Evolutionary conservation across 306 rosid genomes (phyloP), one percentile per base, ranked within the genome.

Genomic region (Corylus americana): DNA sequence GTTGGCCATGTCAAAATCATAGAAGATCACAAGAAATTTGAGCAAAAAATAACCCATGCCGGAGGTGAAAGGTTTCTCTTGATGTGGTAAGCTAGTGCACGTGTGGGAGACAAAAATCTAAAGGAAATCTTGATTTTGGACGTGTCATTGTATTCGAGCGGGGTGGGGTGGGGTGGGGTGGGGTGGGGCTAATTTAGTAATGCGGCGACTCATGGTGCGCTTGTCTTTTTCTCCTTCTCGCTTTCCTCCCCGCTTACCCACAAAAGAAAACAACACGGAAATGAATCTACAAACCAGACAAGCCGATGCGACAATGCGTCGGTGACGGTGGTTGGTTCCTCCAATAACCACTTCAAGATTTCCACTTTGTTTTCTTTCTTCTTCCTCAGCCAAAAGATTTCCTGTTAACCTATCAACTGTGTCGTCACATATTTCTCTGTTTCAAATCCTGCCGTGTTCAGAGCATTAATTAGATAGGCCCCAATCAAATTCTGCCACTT

Each of bases 101-200:
- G 79, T 62, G 86, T 27, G 58, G 82, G 82, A 71, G 86, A 81
- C 84, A 84, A 79, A 71, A 81, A 87, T 74, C 75, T 73, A 39
- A 27, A 27, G 27, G 22, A 80, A 61, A 84, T 74, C 74, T 57
- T 17, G 29, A 11, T 37, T 6, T 18, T 57, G 69, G 47, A 75
- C 72, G 9, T 1, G 1, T 58, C 35, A 55, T 68, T 17, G 37
- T 25, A 42, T n/a, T 17, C 31, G 44, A 53, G 50, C 44, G 11
- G 12, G 2, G 57, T 7, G 25, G 25, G 35, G 31, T 2, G 31
- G 31, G 1, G 31, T 29, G 31, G 31, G 31, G 31, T 29, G 1
- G 31, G 31, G 35, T 31, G 3, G 35, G 35, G 35, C 2, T 31
- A 31, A 3, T 18, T 55, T 39, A 39, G 45, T 42, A 42, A 42